Evolutionary conservation across 495 filamentous ascomycete species (phyloP).

Genomic region (Podospora bellae-mahoneyi): DNA sequence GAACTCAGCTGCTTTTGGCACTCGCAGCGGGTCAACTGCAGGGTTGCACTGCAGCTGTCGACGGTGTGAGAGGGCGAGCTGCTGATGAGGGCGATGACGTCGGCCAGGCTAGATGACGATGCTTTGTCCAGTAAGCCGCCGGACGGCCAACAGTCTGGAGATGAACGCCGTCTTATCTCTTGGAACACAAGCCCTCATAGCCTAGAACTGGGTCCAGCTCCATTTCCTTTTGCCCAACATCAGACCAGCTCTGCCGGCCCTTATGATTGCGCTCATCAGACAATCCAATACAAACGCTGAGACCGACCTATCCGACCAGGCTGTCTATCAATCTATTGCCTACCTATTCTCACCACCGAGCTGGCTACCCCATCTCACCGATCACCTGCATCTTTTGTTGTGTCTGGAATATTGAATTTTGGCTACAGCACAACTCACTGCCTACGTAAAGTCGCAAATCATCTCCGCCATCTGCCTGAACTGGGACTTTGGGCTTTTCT

Average conservation of each 20-base stretch:
- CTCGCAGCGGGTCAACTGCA: slow-evolving; percentile 1
- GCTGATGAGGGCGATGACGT: slow-evolving; percentile 10
- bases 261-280: slow-evolving; percentile 5
- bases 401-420: not conserved
- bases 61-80: not conserved
- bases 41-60: not conserved
- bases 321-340: not conserved
- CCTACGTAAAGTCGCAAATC: too few species aligned
- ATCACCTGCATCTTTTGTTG: not conserved
- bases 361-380: not conserved
- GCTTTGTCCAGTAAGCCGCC: not conserved
- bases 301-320: not conserved
- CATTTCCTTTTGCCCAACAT: not conserved
- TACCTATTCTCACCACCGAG: not conserved
- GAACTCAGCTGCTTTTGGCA: not conserved
- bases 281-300: not conserved
- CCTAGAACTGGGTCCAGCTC: not conserved
- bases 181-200: slow-evolving; percentile 1
- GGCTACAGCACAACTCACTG: not conserved
- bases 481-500: not conserved
- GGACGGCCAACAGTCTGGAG: not conserved
- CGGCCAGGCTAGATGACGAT: slow-evolving; percentile 11
- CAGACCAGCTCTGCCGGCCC: not conserved
- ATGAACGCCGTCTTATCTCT: not conserved
- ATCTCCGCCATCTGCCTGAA: not conserved